These are phyloP conservation scores for Colletotrichum tropicicola DNA, from an alignment of 2,329 filamentous ascomycete species.

Conservation along the genomic window DNA sequence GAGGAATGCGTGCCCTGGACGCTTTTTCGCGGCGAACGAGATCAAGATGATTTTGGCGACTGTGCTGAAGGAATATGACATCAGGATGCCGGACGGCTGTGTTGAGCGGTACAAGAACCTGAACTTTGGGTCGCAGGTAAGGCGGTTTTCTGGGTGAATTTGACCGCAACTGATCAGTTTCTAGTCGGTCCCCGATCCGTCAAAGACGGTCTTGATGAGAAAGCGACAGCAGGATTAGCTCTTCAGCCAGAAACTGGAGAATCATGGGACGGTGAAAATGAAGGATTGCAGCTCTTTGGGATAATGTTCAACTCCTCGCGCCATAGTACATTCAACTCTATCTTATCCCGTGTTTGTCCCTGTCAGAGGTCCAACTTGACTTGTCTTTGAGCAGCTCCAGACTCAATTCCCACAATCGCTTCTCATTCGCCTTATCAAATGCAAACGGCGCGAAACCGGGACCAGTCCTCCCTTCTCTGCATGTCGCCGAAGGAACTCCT, in stretches of 20 bases:
- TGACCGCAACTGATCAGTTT: background rate
- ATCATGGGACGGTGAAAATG: background rate
- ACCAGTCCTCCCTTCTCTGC: constrained; percentile 4
- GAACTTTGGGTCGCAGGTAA: background rate
- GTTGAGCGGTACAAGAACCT: background rate
- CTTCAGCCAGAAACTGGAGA: background rate
- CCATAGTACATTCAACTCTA: too few species aligned
- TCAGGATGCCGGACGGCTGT: constrained; percentile 40
- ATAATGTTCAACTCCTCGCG: too few species aligned
- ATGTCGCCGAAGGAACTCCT: background rate
- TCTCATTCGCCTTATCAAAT: background rate
- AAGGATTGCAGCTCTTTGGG: too few species aligned
- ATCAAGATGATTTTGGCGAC: constrained; percentile 53
- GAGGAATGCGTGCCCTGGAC: constrained; percentile 49
- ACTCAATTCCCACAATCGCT: background rate
- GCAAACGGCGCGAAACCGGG: constrained; percentile 33
- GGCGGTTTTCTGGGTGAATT: background rate
- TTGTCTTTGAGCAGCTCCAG: background rate
- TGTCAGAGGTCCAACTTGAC: too few species aligned
- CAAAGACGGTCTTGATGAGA: background rate
- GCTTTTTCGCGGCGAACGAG: constrained; percentile 55
- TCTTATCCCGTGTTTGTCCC: too few species aligned
- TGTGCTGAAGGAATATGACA: constrained; percentile 50
- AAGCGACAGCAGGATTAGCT: background rate
- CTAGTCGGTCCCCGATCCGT: background rate